These are phyloP conservation scores for Fraxinus paxiana DNA, from an alignment of 305 asterid species.

Conservation along the genomic window DNA sequence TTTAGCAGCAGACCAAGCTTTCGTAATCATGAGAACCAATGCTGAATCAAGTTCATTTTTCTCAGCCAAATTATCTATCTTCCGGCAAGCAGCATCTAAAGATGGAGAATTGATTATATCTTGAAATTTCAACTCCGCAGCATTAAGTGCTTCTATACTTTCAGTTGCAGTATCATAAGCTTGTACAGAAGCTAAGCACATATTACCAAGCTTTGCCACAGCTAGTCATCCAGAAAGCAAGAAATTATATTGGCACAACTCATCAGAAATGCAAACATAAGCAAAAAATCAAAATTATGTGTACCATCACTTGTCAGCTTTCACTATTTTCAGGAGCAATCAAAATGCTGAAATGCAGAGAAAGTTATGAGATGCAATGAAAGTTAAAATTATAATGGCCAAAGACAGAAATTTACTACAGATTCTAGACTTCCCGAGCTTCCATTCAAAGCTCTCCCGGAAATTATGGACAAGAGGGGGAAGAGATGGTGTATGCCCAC, in stretches of 20 bases:
- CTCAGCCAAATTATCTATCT: slow-evolving; percentile 82
- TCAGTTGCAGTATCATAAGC: slow-evolving; percentile 73
- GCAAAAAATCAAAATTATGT: background rate
- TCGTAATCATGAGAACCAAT: slow-evolving; percentile 74
- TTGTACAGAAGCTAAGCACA: slow-evolving; percentile 77
- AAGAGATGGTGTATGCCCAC: background rate
- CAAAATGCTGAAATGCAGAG: background rate
- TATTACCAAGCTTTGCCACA: slow-evolving; percentile 67
- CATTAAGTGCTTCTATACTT: slow-evolving; percentile 67
- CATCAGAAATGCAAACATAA: background rate
- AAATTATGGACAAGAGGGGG: background rate
- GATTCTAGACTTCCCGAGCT: background rate
- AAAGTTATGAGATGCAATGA: background rate
- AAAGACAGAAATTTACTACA: background rate
- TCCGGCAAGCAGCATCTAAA: slow-evolving; percentile 79
- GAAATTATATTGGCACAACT: slow-evolving; percentile 16
- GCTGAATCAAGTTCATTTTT: slow-evolving; percentile 88
- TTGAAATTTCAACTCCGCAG: slow-evolving; percentile 87
- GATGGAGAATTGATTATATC: slow-evolving; percentile 88
- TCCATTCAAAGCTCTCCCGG: background rate
- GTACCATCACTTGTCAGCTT: background rate
- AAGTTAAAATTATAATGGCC: background rate
- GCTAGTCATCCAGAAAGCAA: slow-evolving; percentile 41
- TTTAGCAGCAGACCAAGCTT: slow-evolving; percentile 98
- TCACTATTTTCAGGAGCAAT: slow-evolving; percentile 1